phyloP scores from a whole-genome alignment of 2,329 filamentous ascomycete species.

The Hyphodiscus sp. region DNA sequence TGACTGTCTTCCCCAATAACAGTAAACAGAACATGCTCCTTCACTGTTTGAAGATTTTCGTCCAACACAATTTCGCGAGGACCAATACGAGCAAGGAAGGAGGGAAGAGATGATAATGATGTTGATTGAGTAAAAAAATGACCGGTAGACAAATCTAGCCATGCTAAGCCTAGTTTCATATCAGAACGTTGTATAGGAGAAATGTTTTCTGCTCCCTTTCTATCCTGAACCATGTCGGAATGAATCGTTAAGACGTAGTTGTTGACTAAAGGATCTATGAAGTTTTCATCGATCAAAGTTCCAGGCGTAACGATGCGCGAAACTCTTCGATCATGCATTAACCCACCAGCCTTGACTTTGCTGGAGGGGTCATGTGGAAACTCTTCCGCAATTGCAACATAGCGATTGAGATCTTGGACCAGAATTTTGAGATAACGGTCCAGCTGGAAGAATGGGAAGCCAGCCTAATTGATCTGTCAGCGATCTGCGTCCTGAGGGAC shows the following conservation, averaged over 20 bases:
- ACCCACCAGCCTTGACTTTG: constrained; percentile 66
- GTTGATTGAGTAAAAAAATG: constrained; percentile 84
- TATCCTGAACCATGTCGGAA: constrained; percentile 30
- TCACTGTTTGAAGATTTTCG: constrained; percentile 49
- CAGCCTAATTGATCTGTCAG: constrained; percentile 49
- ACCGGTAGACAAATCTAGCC: constrained; percentile 92
- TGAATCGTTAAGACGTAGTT: constrained; percentile 87
- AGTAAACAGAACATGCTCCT: constrained; percentile 55
- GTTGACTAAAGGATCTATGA: constrained; percentile 89
- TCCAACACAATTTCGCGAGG: constrained; percentile 82
- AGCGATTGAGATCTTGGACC: constrained; percentile 82
- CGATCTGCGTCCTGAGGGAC: neutral
- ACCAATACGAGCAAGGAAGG: constrained; percentile 73
- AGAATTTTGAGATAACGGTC: constrained; percentile 89
- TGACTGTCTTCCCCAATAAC: constrained; percentile 71
- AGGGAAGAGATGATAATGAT: constrained; percentile 64
- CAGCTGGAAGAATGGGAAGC: constrained; percentile 88
- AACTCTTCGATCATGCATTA: constrained; percentile 80
- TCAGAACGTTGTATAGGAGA: constrained; percentile 9
- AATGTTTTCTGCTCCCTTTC: neutral
- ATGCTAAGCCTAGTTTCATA: constrained; percentile 68
- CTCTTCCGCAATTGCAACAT: constrained; percentile 93
- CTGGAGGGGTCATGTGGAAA: constrained; percentile 67
- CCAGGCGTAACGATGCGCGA: constrained; percentile 87
- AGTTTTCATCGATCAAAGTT: constrained; percentile 94